Conservation (phyloP, 345 rosid genomes). For the Gynandropsis gynandra region DNA sequence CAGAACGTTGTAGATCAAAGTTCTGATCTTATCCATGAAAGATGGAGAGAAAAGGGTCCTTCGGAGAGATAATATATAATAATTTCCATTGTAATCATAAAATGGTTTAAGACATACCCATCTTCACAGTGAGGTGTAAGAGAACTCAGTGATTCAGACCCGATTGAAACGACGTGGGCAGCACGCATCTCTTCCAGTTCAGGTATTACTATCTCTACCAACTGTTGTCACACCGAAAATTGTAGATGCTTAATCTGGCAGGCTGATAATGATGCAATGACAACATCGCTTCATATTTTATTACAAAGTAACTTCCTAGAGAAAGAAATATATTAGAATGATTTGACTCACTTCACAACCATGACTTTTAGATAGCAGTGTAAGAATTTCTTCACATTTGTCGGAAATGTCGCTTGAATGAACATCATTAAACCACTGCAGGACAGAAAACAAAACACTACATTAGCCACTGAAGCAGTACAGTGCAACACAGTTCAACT, state of each 20-base stretch:
- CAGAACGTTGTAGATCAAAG: slow-evolving; percentile 13
- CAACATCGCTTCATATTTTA: too few species aligned
- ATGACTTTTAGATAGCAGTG: slow-evolving; percentile 48
- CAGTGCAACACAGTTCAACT: slow-evolving; percentile 13
- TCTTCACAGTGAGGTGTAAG: slow-evolving; percentile 52
- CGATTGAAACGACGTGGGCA: slow-evolving; percentile 74
- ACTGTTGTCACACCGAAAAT: slow-evolving; percentile 30
- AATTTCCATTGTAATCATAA: slow-evolving; percentile 7
- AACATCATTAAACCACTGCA: slow-evolving; percentile 94
- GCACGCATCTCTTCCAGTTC: slow-evolving; percentile 74
- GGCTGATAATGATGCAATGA: too few species aligned
- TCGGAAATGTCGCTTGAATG: slow-evolving; percentile 61
- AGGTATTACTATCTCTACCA: slow-evolving; percentile 72
- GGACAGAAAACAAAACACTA: slow-evolving; percentile 8
- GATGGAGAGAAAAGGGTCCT: neutral
- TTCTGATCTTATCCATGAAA: neutral
- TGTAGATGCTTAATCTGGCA: too few species aligned
- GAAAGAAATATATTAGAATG: slow-evolving; percentile 5
- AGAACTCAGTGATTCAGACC: slow-evolving; percentile 37
- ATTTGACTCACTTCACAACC: slow-evolving; percentile 62
- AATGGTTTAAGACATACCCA: slow-evolving; percentile 45
- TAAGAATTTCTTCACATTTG: slow-evolving; percentile 64
- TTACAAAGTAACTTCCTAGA: neutral
- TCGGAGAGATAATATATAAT: neutral
- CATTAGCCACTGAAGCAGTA: neutral